Conservation (phyloP, 345 rosid genomes). For the Eucalyptus curtisii region DNA sequence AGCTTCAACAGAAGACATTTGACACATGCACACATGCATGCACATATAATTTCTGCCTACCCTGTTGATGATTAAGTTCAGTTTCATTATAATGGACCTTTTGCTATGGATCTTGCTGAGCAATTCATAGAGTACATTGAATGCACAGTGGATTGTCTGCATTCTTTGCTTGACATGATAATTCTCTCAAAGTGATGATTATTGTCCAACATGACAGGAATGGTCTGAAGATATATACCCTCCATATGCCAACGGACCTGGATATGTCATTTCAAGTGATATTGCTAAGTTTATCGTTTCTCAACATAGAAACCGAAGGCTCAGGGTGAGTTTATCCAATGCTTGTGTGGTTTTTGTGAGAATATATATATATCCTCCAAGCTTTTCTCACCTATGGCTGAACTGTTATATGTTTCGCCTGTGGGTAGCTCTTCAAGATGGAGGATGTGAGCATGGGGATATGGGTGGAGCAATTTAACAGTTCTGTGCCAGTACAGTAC, state of each 20-base stretch:
- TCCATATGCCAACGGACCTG: conserved; percentile 96
- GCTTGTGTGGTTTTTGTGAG: background rate
- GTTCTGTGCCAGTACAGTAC: conserved; percentile 53
- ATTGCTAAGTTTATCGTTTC: conserved; percentile 55
- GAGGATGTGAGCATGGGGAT: conserved; percentile 99
- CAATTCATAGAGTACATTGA: background rate
- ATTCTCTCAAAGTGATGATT: background rate
- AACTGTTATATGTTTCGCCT: background rate
- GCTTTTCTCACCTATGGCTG: background rate
- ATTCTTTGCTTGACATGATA: background rate
- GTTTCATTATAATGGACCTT: background rate
- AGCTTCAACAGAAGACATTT: background rate
- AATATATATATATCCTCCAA: background rate
- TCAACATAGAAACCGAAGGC: conserved; percentile 48
- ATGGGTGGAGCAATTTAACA: conserved; percentile 93
- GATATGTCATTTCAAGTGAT: conserved; percentile 72
- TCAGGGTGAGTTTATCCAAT: conserved; percentile 42
- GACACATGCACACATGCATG: background rate
- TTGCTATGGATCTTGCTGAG: background rate
- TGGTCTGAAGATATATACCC: conserved; percentile 93
- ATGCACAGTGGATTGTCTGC: background rate
- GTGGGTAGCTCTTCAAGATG: conserved; percentile 88
- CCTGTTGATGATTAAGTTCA: background rate
- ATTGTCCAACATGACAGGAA: conserved; percentile 50
- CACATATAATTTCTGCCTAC: background rate